Evolutionary conservation across 768 basidiomycete genomes (phyloP), one percentile per base, ranked within the genome.

Genomic region (Agaricus subrufescens): DNA sequence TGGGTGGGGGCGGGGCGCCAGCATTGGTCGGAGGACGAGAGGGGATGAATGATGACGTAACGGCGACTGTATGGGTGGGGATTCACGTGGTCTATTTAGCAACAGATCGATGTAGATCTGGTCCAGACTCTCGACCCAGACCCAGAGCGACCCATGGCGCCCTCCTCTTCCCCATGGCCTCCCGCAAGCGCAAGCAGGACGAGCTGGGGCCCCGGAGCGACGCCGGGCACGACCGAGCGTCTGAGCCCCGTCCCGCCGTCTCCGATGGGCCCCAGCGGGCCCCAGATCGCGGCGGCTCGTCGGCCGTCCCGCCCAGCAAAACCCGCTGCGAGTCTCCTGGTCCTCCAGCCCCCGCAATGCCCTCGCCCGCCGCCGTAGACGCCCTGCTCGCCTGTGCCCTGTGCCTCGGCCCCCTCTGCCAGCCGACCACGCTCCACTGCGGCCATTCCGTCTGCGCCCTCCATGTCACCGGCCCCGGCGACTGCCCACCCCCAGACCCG

Each of bases 391-490:
- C 57, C 52, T 91, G 89, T 64, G 77, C 82, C 3, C 64, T 81
- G 68, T 89, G 89, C 61, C 3, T 80, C 75, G 8, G 70, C 78
- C 54, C 75, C 63, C 66, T 94, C 75, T 77, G 31, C 71, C 69
- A 61, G 74, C 92, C 74, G 70, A 87, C 62, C 73, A 94, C 75
- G 0, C 84, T 96, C 40, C 80, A 75, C 62, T 97, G 94, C 65
- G 94, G 94, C 52, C 94, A 97, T 66, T 79, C 92, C 23, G 60
- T 95, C 59, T 97, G 93, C 63, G 68, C 82, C 0, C 45, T 25
- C n/a, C 89, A 91, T 65, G 59, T 61, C 15, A 61, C 77, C 26
- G 54, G 46, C 66, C 57, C 59, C 61, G 1, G 6, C 50, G 38
- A 15, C 6, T 1, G 38, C 25, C 23, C 12, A 2, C 43, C 6